Evolutionary conservation across 2,329 filamentous ascomycete species (phyloP), one percentile per base, ranked within the genome.

Genomic region (Cladophialophora bantiana): DNA sequence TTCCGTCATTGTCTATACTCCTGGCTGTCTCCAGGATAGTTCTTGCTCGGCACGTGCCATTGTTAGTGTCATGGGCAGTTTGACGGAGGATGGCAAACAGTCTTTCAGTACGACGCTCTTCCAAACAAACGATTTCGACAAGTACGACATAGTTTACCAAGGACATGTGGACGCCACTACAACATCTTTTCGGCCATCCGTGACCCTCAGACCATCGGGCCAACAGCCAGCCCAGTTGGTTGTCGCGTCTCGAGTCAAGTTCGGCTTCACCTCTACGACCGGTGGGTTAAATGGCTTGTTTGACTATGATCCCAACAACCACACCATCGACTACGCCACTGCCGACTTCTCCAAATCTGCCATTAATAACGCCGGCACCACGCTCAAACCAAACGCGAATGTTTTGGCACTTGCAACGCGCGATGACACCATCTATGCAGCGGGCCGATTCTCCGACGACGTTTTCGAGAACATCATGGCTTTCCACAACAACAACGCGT

Each of bases 111-210:
- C 84, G 0, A 84, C 86, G 0, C 81, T 97, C 7, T 96, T 86
- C 76, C 95, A 99, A 78, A 97, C 94, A 18, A 99, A 99, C 80
- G 86, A 96, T 76, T 96, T 90, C 77, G 94, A 98, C 82, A 99
- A 99, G 79, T 98, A 96, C 75, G 95, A 99, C 76, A 89, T 92
- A 72, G 89, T 99, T 66, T 97, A 93, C 79, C 90, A 90, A 71
- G 95, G 94, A 55, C 88, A 88, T 71, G 88, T 99, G 62, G 93
- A 98, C 75, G 89, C 89, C 62, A 88, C 86, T 61, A 89, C 87
- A 9, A 82, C 81, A 69, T 86, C 85, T 20, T 97, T 97, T 83
- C 89, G 89, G 50, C 93, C 94, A 13, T 87, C 87, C 4, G 88
- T 99, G 60, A 96, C 91, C 0, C 81, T 99, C 53, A 85, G 88